Evolutionary conservation across 2,329 filamentous ascomycete genomes (phyloP), one percentile per base, ranked within the genome.

Genomic region (Mycocentrospora acerina): DNA sequence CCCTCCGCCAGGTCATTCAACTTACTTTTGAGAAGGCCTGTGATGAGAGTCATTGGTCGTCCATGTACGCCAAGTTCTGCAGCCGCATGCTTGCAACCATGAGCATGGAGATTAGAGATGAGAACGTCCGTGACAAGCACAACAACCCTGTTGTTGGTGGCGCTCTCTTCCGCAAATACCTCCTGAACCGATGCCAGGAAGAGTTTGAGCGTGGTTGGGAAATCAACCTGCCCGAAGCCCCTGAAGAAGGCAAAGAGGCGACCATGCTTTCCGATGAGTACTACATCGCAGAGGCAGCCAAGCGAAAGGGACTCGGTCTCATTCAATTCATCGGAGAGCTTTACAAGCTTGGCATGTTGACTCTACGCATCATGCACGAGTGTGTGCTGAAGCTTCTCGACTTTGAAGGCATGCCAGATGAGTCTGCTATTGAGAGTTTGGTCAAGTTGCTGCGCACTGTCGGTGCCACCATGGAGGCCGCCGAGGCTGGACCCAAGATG

Each of bases 241-340:
- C 85, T 29, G 88, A 95, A 12, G 51, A 44, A 25, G 89, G 94
- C 45, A 91, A 95, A 64, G 91, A 95, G 63, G 85, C 83, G 34
- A 85, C 75, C 31, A 83, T 97, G 77, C 73, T 98, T 55, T 95
- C 91, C 0, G 93, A 98, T 47, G 93, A 97, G 67, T 98, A 98
- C 75, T 98, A 98, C 69, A 73, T 83, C 51, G 91, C 89, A 27
- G 91, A 90, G 33, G 90, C 91, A 41, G 90, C 90, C 62, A 98
- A 98, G 78, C 85, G 93, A 72, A 87, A 90, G 70, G 93, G 93
- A 73, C 86, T 98, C 51, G 93, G 93, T 84, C 81, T 98, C 15
- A 91, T 98, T 50, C 91, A 96, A 72, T 98, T 98, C 74, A 98
- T 98, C 64, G 93, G 93, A 75, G 93, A 98, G 73, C 82, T 98